These are phyloP conservation scores for Diaporthe vexans DNA, from an alignment of 2,329 filamentous ascomycete species.

Conservation along the genomic window DNA sequence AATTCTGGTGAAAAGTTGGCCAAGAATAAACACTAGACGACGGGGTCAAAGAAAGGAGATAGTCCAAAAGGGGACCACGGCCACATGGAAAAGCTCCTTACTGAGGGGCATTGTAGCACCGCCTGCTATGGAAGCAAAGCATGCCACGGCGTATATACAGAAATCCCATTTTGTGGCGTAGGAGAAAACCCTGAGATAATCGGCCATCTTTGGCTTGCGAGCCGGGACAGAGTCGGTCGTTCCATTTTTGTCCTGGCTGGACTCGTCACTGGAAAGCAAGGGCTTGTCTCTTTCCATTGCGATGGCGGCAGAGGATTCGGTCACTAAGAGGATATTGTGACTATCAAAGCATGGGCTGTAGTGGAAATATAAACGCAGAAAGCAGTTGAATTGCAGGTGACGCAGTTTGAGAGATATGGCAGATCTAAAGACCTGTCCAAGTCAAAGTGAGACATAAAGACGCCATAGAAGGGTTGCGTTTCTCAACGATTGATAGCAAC, in stretches of 20 bases:
- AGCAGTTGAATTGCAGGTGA: not conserved
- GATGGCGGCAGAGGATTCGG: not conserved
- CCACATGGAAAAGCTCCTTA: not conserved
- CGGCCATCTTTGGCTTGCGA: conserved; percentile 42
- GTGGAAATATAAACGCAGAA: not conserved
- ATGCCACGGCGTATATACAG: conserved; percentile 59
- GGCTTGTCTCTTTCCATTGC: not conserved
- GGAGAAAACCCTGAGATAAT: conserved; percentile 65
- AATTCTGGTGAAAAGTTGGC: not conserved
- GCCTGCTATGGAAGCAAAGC: conserved; percentile 64
- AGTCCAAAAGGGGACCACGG: too few species aligned
- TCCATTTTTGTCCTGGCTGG: not conserved
- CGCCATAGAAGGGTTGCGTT: not conserved
- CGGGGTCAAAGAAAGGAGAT: not conserved
- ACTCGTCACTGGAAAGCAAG: not conserved
- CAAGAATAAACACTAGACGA: not conserved
- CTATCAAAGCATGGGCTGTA: not conserved
- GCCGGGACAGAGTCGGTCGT: not conserved
- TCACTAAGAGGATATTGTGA: not conserved
- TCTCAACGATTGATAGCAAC: not conserved
- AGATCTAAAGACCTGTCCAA: not conserved
- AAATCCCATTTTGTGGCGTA: conserved; percentile 68
- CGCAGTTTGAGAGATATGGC: not conserved
- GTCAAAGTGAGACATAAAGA: not conserved
- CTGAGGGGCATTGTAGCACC: conserved; percentile 69